Evolutionary conservation across 2,329 filamentous ascomycete species (phyloP).

Genomic region (Alternaria gansuensis): DNA sequence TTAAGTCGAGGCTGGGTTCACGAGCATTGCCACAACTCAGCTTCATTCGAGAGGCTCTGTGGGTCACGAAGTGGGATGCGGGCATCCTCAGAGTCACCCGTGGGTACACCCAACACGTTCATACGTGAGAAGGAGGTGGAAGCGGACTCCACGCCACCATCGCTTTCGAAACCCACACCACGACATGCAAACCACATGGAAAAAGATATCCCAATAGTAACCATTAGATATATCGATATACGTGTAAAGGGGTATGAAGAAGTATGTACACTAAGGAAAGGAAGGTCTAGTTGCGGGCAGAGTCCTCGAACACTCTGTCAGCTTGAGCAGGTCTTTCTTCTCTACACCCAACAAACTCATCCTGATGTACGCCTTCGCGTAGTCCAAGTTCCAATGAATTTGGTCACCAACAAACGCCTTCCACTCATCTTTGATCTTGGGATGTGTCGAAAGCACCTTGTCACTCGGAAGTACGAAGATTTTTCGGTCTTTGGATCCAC

Average conservation of each 20-base stretch:
- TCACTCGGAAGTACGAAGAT: constrained; percentile 45
- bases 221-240: neutral
- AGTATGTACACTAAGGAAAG: constrained; percentile 13
- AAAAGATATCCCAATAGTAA: neutral
- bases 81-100: no score
- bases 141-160: neutral
- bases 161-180: neutral
- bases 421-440: constrained; percentile 42
- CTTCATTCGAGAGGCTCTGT: neutral
- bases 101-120: neutral
- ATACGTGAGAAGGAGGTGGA: neutral
- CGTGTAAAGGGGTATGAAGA: neutral
- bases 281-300: constrained; percentile 32
- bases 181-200: neutral
- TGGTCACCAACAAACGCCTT: constrained; percentile 41
- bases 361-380: constrained; percentile 45
- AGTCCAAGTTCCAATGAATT: constrained; percentile 43
- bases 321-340: constrained; percentile 32
- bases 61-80: no score
- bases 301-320: constrained; percentile 44
- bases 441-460: constrained; percentile 37
- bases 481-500: constrained; percentile 24
- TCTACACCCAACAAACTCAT: constrained; percentile 44
- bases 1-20: neutral
- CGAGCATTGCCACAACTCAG: neutral